Percentiles rank a stretch among this genome's conserved stretches.
These are phyloP conservation scores for Physcomitrellopsis africana DNA, from an alignment of 225 moss, liverwort and hornwort species.

Conservation along the genomic window DNA sequence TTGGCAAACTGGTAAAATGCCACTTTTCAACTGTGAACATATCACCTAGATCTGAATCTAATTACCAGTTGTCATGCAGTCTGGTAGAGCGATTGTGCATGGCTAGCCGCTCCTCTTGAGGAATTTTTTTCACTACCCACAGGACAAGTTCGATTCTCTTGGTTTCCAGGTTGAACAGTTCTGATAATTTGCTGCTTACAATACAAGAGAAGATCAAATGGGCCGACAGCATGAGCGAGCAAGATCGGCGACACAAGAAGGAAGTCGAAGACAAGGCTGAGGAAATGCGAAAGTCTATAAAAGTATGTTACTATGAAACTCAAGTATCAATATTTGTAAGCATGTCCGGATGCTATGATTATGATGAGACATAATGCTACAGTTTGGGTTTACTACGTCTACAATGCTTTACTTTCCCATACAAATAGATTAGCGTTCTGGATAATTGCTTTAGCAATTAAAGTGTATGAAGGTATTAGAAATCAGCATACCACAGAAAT, in stretches of 20 bases:
- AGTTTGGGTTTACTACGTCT: background rate
- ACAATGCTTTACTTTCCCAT: slow-evolving; percentile 4
- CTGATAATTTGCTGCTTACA: slow-evolving; percentile 79
- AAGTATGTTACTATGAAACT: slow-evolving; percentile 49
- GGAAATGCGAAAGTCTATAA: slow-evolving; percentile 87
- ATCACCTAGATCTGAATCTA: too few species aligned
- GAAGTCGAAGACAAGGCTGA: slow-evolving; percentile 94
- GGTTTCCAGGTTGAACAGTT: slow-evolving; percentile 74
- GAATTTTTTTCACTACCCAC: slow-evolving; percentile 13
- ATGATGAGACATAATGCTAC: slow-evolving; percentile 8
- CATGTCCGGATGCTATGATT: background rate
- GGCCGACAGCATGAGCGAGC: slow-evolving; percentile 97
- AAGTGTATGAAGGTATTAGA: slow-evolving; percentile 36
- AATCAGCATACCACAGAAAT: slow-evolving; percentile 28
- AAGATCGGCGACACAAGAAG: slow-evolving; percentile 90
- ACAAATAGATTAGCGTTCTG: background rate
- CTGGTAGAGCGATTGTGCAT: background rate
- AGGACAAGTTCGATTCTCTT: background rate
- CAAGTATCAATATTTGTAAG: background rate
- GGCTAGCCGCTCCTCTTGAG: background rate
- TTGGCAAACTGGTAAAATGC: slow-evolving; percentile 65
- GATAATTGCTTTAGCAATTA: slow-evolving; percentile 24
- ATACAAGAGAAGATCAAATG: slow-evolving; percentile 98
- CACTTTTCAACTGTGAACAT: background rate
- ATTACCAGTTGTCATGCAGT: too few species aligned